Evolutionary conservation across 805 yeast genomes (phyloP), one percentile per base, ranked within the genome.

Genomic region (Candida stauntonica): DNA sequence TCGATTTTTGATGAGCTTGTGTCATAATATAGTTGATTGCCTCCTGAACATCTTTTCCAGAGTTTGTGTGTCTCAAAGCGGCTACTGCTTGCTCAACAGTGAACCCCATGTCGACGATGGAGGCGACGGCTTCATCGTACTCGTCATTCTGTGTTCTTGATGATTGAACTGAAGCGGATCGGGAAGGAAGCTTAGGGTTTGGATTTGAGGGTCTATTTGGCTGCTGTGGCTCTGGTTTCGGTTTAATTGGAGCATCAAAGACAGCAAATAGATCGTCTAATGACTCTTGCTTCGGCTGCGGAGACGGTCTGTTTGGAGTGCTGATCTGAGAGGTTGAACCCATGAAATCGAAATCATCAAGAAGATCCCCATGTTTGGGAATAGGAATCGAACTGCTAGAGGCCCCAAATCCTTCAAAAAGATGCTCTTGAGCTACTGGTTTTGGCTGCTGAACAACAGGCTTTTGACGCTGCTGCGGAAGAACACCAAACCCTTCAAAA

Each of bases 41-140:
- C 17, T 65, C 70, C 41, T 80, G 75, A 7, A 85, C 64, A 47
- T 82, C 75, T 5, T 69, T 55, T 0, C 88, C 86, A 24, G 62
- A 52, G 1, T 54, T 57, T 0, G 80, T 75, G 32, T 66, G 61
- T 7, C 61, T 68, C 26, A 86, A 65, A 0, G 94, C 94, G 3
- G 62, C 60, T 18, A 67, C 70, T 5, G 93, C 78, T 36, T 68
- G 73, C 2, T 75, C 79, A 1, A 73, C 63, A 1, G 81, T 60
- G 51, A 86, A 86, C 3, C 95, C 95, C 77, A 86, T 86, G 42
- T 86, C 93, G 3, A 84, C 60, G 30, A 86, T 64, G 48, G 78
- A 84, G 0, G 91, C 91, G 14, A 85, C 54, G 1, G 77, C 67
- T 29, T 62, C 63, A 46, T 79, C 84, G 31, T 59, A 57, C 7